Base-by-base conservation (phyloP, 169 alveolate genomes). In the Plasmodium cynomolgi region DNA sequence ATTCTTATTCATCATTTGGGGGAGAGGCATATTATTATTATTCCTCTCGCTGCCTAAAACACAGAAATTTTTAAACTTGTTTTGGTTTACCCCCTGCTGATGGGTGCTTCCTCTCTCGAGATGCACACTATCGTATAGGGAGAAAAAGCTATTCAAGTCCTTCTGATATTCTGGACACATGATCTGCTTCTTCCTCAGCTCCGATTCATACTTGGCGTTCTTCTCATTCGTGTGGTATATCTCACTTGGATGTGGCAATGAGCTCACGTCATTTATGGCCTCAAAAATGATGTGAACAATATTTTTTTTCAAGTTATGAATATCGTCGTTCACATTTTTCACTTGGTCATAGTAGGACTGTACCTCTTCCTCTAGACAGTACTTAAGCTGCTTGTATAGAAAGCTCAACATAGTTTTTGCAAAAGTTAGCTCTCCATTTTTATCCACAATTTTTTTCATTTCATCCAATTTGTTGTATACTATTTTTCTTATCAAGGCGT, bases 401-500 rank as follows among this genome's bases (percentile, higher is more conserved):
- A 86, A 86, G 17, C 81, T n/a, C 71, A 86, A 23, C 93, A 86
- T 86, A 11, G 93, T 71, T 86, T 86, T 86, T 26, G 79, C 93
- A 75, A 86, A 33, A n/a, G 93, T 44, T 50, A 86, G 71, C 41
- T 86, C 93, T 15, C 93, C 93, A 75, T 86, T 56, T 77, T 75
- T 75, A 56, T 50, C 86, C 23, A 75, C 93, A 23, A 86, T 33
- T 41, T 37, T 75, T 79, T 77, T 86, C 93, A 86, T 86, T 74
- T 86, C 93, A 17, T 86, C 81, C 26, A 79, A 11, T 47, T 86
- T 86, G 81, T 71, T 86, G 39, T 75, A 75, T 33, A 86, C 23
- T 13, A 86, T 86, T 86, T 75, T 79, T 54, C 80, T 86, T 74
- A 86, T 39, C 81, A 86, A 86, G 33, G 81, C 31, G 68, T 86